Evolutionary conservation across 306 rosid species (phyloP).

Genomic region (Gynostemma pentaphyllum): DNA sequence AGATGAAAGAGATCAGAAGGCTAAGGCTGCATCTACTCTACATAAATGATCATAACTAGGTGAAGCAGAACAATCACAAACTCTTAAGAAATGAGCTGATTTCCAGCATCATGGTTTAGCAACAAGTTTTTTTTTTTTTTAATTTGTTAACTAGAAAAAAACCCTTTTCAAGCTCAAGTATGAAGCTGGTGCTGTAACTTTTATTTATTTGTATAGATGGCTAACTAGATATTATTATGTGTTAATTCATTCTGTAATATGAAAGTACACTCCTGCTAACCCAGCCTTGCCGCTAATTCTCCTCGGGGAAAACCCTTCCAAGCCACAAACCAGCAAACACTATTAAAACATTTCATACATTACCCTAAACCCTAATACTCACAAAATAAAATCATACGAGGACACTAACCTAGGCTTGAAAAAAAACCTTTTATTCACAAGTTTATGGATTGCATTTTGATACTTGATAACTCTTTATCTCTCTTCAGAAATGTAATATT

Average conservation of each 20-base stretch:
- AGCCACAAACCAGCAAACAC: too few relatives aligned
- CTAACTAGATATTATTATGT: background rate
- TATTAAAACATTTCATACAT: too few relatives aligned
- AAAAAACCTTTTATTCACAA: too few relatives aligned
- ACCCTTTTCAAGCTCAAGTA: background rate
- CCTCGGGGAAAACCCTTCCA: too few relatives aligned
- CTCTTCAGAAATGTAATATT: too few relatives aligned
- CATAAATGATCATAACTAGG: background rate
- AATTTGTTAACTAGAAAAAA: background rate
- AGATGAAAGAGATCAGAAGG: background rate
- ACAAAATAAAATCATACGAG: too few relatives aligned
- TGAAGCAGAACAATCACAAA: background rate
- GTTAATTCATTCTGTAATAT: background rate
- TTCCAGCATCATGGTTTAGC: too few relatives aligned
- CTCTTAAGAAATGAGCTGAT: background rate
- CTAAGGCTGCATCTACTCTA: background rate
- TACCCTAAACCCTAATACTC: too few relatives aligned
- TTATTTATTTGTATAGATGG: constrained; percentile 3
- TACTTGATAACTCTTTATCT: background rate
- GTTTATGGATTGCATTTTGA: background rate
- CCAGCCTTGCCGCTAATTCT: too few relatives aligned
- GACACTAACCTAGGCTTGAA: too few relatives aligned
- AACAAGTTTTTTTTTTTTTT: background rate
- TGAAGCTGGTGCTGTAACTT: background rate
- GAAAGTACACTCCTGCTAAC: too few relatives aligned